A percentile compares a stretch with the other conserved stretches of the same genome.
Evolutionary conservation across 768 basidiomycete species (phyloP).

Genomic region (Lactifluus volemus): DNA sequence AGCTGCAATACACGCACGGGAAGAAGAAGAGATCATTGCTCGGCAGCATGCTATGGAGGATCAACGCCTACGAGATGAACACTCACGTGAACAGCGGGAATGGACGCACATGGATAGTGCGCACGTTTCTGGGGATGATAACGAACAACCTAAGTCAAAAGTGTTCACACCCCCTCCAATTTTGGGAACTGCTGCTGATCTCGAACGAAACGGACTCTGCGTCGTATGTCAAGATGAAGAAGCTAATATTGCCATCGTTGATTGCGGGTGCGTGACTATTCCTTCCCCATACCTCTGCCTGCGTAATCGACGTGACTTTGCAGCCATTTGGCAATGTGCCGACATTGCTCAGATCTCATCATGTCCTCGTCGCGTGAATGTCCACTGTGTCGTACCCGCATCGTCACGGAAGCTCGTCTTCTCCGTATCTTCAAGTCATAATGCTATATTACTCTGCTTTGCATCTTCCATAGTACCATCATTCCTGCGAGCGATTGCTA

Average conservation of each 20-base stretch:
- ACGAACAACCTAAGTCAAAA: slow-evolving; percentile 16
- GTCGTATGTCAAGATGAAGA: slow-evolving; percentile 93
- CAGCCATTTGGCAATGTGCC: slow-evolving; percentile 78
- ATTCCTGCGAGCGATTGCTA: neutral
- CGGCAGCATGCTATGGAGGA: slow-evolving; percentile 23
- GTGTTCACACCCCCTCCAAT: slow-evolving; percentile 25
- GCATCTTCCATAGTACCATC: neutral
- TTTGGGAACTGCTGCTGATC: slow-evolving; percentile 22
- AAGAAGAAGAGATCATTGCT: slow-evolving; percentile 20
- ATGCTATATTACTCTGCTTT: neutral
- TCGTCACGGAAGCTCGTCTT: slow-evolving; percentile 73
- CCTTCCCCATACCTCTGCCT: neutral
- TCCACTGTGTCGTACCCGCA: slow-evolving; percentile 82
- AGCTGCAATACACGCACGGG: slow-evolving; percentile 30
- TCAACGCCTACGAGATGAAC: slow-evolving; percentile 23
- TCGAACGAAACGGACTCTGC: slow-evolving; percentile 72
- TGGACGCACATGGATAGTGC: neutral
- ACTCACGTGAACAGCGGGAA: slow-evolving; percentile 21
- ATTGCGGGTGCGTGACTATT: slow-evolving; percentile 71
- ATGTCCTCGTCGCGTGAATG: slow-evolving; percentile 79
- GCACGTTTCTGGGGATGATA: neutral
- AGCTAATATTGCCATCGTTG: slow-evolving; percentile 87
- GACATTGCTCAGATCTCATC: slow-evolving; percentile 67
- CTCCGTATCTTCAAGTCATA: slow-evolving; percentile 64
- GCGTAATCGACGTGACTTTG: neutral